These are phyloP conservation scores for Colletotrichum gloeosporioides DNA, from an alignment of 2,329 filamentous ascomycete genomes.

Conservation along the genomic window DNA sequence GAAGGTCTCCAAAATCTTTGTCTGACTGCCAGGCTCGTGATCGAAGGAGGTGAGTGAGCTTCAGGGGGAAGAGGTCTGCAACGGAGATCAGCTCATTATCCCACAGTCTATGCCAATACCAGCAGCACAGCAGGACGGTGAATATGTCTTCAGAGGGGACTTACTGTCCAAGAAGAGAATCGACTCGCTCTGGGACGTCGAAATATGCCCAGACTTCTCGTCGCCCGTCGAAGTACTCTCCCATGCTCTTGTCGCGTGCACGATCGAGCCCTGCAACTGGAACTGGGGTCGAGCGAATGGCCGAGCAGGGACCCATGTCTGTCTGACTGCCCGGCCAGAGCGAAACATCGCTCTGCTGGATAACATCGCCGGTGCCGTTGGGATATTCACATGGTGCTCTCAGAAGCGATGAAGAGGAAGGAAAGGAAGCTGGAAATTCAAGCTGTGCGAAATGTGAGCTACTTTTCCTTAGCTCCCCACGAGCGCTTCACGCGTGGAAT, in stretches of 20 bases:
- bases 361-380: not conserved
- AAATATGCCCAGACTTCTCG: slow-evolving; percentile 81
- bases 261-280: not conserved
- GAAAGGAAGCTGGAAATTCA: not conserved
- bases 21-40: slow-evolving; percentile 52
- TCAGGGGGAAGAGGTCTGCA: slow-evolving; percentile 82
- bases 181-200: slow-evolving; percentile 75
- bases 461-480: not conserved
- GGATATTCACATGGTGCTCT: not conserved
- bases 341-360: slow-evolving; percentile 11
- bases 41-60: slow-evolving; percentile 58
- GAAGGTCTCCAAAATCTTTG: slow-evolving; percentile 52
- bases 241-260: slow-evolving; percentile 34
- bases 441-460: not conserved
- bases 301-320: not conserved
- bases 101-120: not conserved
- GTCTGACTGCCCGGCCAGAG: not conserved
- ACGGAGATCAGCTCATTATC: not conserved
- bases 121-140: not conserved
- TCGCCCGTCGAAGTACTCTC: slow-evolving; percentile 57
- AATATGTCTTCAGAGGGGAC: slow-evolving; percentile 28
- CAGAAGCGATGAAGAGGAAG: not conserved
- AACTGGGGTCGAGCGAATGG: not conserved
- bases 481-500: not conserved
- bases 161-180: slow-evolving; percentile 90